Base-by-base conservation (phyloP, 2,329 filamentous ascomycete genomes). In the Ceratocystis huliohia region DNA sequence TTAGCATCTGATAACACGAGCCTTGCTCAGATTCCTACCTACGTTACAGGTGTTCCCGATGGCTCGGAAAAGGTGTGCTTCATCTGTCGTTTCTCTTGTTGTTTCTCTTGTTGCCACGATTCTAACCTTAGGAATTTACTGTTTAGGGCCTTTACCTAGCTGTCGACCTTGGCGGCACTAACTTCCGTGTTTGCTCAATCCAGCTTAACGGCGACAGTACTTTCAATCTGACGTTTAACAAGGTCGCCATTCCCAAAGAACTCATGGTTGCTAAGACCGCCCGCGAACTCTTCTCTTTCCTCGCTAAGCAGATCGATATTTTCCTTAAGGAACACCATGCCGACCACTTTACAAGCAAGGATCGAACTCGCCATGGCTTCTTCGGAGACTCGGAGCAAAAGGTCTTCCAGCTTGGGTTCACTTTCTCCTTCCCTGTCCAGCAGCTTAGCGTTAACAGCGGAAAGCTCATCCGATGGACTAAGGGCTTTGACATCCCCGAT, bases 181-280 rank as follows among this genome's bases (percentile, higher is more conserved):
- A 99, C 79, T 96, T 97, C 78, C 88, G 94, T 72, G 94, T 99
- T 73, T 99, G 94, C 79, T 96, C 93, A 56, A 88, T 99, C 73
- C 84, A 89, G 71, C 82, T 99, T 69, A 92, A 96, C 74, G 94
- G 94, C 73, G 91, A 97, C 78, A 92, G 88, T 72, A 96, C 91
- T 67, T 97, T 96, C 80, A 90, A 89, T 76, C 84, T 97, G 72
- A 95, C 88, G 65, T 95, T 91, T 79, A 90, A 85, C 77, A 97
- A 97, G 78, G 88, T 95, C 67, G 84, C 91, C 69, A 95, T 99
- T 67, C 94, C 94, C 6, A 87, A 85, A 70, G 84, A 93, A 70
- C 81, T 97, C 73, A 97, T 97, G 94, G 83, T 88, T 44, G 90
- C 92, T 61, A 87, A 92, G 76, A 91, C 88, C 7, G 86, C 91